phyloP scores from a whole-genome alignment of 305 asterid species.

The Rubia tinctorum region DNA sequence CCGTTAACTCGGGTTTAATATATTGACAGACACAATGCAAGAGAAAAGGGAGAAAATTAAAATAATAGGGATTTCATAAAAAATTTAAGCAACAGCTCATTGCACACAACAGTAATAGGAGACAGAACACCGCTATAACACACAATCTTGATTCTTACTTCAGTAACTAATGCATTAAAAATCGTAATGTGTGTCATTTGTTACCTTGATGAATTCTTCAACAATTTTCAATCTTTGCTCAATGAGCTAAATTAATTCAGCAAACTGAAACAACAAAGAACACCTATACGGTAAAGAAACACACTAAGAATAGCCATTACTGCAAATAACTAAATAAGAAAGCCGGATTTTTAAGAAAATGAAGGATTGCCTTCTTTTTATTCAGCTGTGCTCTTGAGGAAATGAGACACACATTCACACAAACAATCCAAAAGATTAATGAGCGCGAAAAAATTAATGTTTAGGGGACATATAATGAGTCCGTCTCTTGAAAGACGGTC shows the following conservation, averaged over 20 bases:
- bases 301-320: neutral
- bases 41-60: slow-evolving; percentile 12
- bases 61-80: slow-evolving; percentile 17
- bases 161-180: neutral
- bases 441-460: no score
- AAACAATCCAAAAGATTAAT: no score
- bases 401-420: no score
- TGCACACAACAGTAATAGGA: neutral
- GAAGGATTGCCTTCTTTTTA: no score
- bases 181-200: neutral
- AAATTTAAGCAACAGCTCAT: neutral
- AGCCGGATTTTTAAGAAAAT: no score
- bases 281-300: neutral
- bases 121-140: neutral
- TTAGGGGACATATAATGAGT: no score
- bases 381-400: no score
- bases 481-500: no score
- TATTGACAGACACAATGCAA: neutral
- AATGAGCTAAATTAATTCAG: slow-evolving; percentile 17
- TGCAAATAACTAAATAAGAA: neutral
- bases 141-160: no score
- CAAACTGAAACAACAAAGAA: neutral
- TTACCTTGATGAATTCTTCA: slow-evolving; percentile 73
- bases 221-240: slow-evolving; percentile 24
- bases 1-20: neutral